These are phyloP conservation scores for Fusarium nelsonii DNA, from an alignment of 2,329 filamentous ascomycete genomes.

Conservation along the genomic window DNA sequence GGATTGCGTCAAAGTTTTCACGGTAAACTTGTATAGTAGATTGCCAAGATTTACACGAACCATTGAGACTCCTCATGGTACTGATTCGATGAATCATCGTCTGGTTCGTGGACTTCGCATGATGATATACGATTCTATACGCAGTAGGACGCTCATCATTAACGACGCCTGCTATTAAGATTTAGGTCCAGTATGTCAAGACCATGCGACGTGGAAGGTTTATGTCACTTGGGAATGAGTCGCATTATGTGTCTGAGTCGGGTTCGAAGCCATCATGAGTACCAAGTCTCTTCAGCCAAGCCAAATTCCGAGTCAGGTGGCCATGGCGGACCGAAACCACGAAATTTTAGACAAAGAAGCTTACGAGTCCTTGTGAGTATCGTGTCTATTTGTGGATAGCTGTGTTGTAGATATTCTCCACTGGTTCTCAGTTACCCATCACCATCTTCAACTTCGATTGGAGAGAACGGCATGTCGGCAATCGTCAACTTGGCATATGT, in stretches of 20 bases:
- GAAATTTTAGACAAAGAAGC: conserved; percentile 6
- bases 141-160: neutral
- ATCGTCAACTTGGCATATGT: conserved; percentile 40
- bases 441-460: conserved; percentile 27
- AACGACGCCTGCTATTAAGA: neutral
- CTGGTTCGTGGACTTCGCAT: neutral
- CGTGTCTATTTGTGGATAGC: conserved; percentile 18
- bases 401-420: conserved; percentile 19
- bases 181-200: neutral
- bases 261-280: conserved; percentile 14
- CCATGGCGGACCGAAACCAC: conserved; percentile 2
- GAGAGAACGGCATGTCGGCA: conserved; percentile 40
- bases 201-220: neutral
- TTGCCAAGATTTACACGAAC: neutral
- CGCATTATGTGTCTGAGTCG: neutral
- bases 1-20: neutral
- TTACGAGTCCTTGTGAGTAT: conserved; percentile 30
- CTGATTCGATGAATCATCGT: neutral
- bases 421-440: conserved; percentile 30
- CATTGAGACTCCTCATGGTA: neutral
- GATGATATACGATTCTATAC: neutral
- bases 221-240: neutral
- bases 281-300: conserved; percentile 17
- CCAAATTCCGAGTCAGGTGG: conserved; percentile 16
- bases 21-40: neutral